Percentiles rank a stretch among this genome's conserved stretches.
Evolutionary conservation across 2,329 filamentous ascomycete species (phyloP).

Genomic region (Aspergillus phoenicis): DNA sequence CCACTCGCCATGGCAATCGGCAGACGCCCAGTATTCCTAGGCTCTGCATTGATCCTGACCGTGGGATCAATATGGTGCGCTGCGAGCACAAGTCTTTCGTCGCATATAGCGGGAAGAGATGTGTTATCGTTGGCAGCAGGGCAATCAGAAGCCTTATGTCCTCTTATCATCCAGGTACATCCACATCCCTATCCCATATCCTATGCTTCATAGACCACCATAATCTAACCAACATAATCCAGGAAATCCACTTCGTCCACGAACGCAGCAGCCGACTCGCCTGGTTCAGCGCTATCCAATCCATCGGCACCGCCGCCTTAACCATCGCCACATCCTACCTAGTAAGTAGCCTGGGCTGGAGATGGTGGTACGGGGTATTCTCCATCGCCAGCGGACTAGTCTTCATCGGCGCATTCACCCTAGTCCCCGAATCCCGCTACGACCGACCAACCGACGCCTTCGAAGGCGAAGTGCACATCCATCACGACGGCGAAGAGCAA

Average conservation of each 20-base stretch:
- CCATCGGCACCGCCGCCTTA: conserved; percentile 10
- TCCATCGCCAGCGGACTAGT: conserved; percentile 11
- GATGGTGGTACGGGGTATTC: conserved; percentile 21
- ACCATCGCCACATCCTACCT: conserved; percentile 15
- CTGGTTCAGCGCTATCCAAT: conserved; percentile 19
- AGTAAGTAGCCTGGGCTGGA: conserved; percentile 14
- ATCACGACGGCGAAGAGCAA: background rate
- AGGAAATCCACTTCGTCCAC: conserved; percentile 19
- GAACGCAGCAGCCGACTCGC: conserved; percentile 14
- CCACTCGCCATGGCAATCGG: conserved; percentile 12
- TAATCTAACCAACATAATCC: background rate
- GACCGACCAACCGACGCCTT: conserved; percentile 10
- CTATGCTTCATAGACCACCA: no score
- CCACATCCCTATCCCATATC: background rate
- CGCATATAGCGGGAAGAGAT: conserved; percentile 15
- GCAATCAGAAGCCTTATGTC: conserved; percentile 14
- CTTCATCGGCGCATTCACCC: background rate
- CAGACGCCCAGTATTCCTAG: conserved; percentile 11
- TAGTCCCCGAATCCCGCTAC: conserved; percentile 9
- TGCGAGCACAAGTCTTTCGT: conserved; percentile 6
- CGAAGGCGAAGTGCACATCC: background rate
- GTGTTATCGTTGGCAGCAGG: conserved; percentile 15
- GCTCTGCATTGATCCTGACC: conserved; percentile 14
- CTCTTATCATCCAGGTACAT: conserved; percentile 11
- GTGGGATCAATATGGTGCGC: conserved; percentile 11